A percentile compares a stretch with the other conserved stretches of the same genome.
phyloP scores from a whole-genome alignment of 1,284 basidiomycete genomes.

The Cutaneotrichosporon curvatum region DNA sequence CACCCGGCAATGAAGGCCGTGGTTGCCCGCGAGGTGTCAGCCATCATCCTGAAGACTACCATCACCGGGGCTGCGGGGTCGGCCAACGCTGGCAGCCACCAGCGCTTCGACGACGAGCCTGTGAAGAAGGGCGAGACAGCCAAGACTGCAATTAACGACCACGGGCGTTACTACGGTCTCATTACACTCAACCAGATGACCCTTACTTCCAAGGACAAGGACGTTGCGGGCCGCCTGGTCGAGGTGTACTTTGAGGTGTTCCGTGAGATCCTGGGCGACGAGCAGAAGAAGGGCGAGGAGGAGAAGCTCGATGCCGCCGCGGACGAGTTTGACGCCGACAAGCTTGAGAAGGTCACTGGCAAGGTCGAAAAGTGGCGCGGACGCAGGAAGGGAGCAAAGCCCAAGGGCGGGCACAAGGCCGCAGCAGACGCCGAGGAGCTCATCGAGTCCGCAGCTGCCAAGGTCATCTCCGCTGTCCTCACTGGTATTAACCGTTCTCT shows the following conservation, averaged over 20 bases:
- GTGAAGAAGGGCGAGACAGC: conserved; percentile 30
- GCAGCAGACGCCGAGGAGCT: conserved; percentile 49
- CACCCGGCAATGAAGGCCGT: conserved; percentile 94
- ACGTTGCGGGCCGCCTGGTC: conserved; percentile 75
- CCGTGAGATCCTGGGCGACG: conserved; percentile 68
- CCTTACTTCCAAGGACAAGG: conserved; percentile 62
- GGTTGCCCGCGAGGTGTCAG: conserved; percentile 77
- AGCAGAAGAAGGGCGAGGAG: conserved; percentile 36
- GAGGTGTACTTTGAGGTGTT: conserved; percentile 96
- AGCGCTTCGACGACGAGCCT: conserved; percentile 46
- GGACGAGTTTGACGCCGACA: conserved; percentile 35
- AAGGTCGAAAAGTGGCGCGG: conserved; percentile 47
- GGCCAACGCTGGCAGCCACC: conserved; percentile 29
- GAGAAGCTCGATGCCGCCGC: conserved; percentile 38
- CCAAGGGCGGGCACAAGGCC: conserved; percentile 39
- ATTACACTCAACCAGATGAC: conserved; percentile 94
- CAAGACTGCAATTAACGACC: conserved; percentile 52
- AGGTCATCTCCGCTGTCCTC: conserved; percentile 81
- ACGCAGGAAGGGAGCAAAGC: conserved; percentile 41
- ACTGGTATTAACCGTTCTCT: conserved; percentile 93
- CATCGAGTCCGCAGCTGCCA: conserved; percentile 72
- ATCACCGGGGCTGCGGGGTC: conserved; percentile 49
- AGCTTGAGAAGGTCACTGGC: conserved; percentile 42
- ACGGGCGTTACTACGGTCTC: conserved; percentile 81
- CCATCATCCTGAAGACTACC: conserved; percentile 63